A percentile compares a stretch with the other conserved stretches of the same genome.
Evolutionary conservation across 208 protist genomes (phyloP).

Genomic region (Crithidia expoeki): DNA sequence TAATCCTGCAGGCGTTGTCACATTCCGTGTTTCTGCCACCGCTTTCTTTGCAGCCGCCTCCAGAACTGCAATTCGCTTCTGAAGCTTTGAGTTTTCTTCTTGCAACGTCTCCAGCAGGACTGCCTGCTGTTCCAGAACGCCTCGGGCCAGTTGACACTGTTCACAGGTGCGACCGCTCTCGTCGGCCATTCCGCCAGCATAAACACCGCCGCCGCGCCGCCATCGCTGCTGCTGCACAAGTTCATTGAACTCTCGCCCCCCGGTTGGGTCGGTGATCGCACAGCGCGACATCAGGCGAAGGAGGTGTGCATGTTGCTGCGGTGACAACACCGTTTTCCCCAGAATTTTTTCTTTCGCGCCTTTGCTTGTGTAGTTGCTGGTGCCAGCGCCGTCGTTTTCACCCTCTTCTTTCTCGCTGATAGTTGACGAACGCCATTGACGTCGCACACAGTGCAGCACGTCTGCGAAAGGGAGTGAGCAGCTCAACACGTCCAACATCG

Average conservation of each 20-base stretch:
- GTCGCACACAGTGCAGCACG: slow-evolving; percentile 38
- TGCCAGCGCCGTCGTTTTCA: no score
- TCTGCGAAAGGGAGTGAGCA: slow-evolving; percentile 54
- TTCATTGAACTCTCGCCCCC: slow-evolving; percentile 18
- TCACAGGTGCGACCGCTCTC: neutral
- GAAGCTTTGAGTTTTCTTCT: slow-evolving; percentile 7
- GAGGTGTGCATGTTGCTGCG: slow-evolving; percentile 13
- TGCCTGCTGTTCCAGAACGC: slow-evolving; percentile 19
- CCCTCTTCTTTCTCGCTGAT: neutral
- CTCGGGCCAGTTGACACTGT: slow-evolving; percentile 5
- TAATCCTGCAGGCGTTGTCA: neutral
- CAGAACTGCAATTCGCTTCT: slow-evolving; percentile 6
- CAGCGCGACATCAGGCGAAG: slow-evolving; percentile 17
- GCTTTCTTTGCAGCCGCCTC: neutral
- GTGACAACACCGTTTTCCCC: neutral
- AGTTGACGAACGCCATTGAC: neutral
- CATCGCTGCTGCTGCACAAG: slow-evolving; percentile 14
- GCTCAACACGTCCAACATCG: slow-evolving; percentile 50
- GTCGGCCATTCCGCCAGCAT: neutral
- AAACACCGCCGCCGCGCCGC: slow-evolving; percentile 1
- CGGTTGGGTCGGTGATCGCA: slow-evolving; percentile 7
- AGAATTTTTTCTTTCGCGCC: no score
- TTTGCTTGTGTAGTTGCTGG: no score
- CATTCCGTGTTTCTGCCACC: neutral
- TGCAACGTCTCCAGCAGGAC: slow-evolving; percentile 10